Conservation (phyloP, 768 basidiomycete species). For the Gymnopilus dilepis region DNA sequence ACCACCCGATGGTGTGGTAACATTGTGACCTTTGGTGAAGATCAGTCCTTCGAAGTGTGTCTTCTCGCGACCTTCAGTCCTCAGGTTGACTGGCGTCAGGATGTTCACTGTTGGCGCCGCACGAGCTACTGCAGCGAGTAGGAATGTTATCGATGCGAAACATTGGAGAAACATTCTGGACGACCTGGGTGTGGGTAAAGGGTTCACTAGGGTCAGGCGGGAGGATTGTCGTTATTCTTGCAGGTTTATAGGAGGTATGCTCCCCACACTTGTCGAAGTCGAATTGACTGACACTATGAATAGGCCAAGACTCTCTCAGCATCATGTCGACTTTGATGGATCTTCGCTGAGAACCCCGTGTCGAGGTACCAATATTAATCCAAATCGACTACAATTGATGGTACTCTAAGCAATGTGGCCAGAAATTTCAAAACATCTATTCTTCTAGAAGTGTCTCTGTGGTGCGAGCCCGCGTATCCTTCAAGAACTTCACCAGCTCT, state of each 20-base stretch:
- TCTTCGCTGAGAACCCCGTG: background rate
- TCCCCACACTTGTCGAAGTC: constrained; percentile 3
- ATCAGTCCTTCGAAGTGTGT: constrained; percentile 47
- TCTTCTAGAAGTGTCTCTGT: constrained; percentile 44
- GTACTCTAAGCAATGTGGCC: background rate
- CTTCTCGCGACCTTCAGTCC: constrained; percentile 41
- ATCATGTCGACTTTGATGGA: background rate
- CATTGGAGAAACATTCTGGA: constrained; percentile 10
- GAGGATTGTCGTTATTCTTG: background rate
- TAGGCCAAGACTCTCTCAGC: constrained; percentile 8
- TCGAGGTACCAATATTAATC: background rate
- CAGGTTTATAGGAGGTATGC: constrained; percentile 2
- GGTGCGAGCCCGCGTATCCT: constrained; percentile 75
- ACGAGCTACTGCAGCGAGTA: constrained; percentile 1
- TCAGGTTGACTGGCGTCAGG: constrained; percentile 36
- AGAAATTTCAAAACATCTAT: background rate
- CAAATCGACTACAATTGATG: background rate
- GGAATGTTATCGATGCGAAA: constrained; percentile 1
- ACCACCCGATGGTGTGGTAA: constrained; percentile 43
- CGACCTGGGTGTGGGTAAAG: background rate
- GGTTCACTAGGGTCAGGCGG: background rate
- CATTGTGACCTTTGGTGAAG: constrained; percentile 44
- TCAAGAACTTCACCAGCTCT: constrained; percentile 76
- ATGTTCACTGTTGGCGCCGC: constrained; percentile 12
- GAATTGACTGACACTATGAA: background rate